A percentile compares a stretch with the other conserved stretches of the same genome.
Conservation (phyloP, 2,329 filamentous ascomycete genomes). For the Colletotrichum endophyticum region DNA sequence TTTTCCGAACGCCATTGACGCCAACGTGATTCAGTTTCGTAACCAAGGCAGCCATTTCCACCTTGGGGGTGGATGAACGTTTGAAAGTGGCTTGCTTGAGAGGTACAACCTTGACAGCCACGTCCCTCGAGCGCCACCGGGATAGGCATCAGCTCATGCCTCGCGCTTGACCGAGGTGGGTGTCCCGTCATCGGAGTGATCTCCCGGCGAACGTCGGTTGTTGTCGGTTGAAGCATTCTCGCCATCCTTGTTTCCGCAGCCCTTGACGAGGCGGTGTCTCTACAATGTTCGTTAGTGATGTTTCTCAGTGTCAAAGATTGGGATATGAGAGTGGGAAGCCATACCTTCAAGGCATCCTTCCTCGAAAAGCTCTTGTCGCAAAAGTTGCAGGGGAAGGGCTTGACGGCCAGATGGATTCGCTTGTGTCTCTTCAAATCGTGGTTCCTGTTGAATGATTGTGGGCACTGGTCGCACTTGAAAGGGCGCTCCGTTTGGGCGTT, state of each 20-base stretch:
- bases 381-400: conserved; percentile 89
- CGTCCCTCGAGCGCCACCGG: not conserved
- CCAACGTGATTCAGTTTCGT: not conserved
- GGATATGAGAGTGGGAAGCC: conserved; percentile 26
- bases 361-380: conserved; percentile 97
- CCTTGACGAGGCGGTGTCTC: conserved; percentile 69
- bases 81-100: not conserved
- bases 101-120: not conserved
- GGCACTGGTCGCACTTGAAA: conserved; percentile 92
- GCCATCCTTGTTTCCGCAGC: conserved; percentile 48
- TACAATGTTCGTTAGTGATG: conserved; percentile 33
- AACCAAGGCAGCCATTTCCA: not conserved
- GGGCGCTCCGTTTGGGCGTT: conserved; percentile 73
- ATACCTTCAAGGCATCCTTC: conserved; percentile 95
- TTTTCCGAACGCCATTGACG: not conserved
- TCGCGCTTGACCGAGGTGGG: conserved; percentile 9
- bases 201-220: not conserved
- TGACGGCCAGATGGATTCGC: conserved; percentile 91
- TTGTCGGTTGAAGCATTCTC: not conserved
- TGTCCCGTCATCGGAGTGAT: conserved; percentile 15
- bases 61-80: not conserved
- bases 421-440: conserved; percentile 97
- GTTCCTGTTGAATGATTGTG: conserved; percentile 93
- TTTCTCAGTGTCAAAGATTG: no score
- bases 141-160: not conserved